Evolutionary conservation across 257 asterid species (phyloP).

Genomic region (Mentha longifolia): DNA sequence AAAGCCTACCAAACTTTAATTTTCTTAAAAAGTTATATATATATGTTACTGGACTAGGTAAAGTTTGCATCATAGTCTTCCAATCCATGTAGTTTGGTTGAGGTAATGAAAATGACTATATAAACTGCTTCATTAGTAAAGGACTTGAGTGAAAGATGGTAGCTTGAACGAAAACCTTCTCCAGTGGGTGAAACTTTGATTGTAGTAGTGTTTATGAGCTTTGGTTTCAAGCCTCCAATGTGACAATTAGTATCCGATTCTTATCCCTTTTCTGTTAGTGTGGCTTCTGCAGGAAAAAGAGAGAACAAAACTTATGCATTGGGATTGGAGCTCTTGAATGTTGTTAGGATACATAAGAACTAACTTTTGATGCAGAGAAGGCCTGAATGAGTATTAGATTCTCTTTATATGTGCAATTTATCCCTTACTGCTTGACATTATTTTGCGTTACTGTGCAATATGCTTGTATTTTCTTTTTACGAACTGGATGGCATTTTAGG

Average conservation of each 20-base stretch:
- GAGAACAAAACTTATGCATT: background rate
- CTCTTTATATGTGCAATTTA: background rate
- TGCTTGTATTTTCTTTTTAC: slow-evolving; percentile 39
- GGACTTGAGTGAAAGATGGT: background rate
- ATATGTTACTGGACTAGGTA: background rate
- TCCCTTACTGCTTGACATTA: slow-evolving; percentile 23
- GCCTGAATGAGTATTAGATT: background rate
- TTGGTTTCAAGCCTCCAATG: background rate
- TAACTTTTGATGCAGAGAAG: background rate
- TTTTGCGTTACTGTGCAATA: slow-evolving; percentile 15
- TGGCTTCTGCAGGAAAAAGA: background rate
- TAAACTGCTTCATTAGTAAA: background rate
- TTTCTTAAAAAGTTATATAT: background rate
- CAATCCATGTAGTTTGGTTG: slow-evolving; percentile 2
- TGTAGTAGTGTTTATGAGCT: background rate
- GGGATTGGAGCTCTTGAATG: background rate
- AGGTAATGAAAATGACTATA: background rate
- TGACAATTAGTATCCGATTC: background rate
- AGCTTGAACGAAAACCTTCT: background rate
- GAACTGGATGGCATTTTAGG: slow-evolving; percentile 54
- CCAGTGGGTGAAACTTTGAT: background rate
- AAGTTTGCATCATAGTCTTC: slow-evolving; percentile 2
- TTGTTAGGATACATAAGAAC: background rate
- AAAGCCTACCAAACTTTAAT: background rate
- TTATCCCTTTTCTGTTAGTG: background rate